Evolutionary conservation across 441 rosid species (phyloP).

Genomic region (Eutrema salsugineum): DNA sequence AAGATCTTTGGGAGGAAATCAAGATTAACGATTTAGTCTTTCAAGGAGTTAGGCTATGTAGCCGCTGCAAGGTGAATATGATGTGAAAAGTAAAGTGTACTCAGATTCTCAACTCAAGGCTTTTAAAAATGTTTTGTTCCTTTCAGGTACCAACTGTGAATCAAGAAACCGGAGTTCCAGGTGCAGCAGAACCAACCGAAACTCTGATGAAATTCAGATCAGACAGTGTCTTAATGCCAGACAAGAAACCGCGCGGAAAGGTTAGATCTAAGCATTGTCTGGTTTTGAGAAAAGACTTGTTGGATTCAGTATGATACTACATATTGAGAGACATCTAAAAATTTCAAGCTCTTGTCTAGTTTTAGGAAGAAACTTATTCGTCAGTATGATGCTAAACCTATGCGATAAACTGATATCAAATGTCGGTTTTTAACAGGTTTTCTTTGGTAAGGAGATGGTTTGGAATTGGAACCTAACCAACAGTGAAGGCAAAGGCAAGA

Average conservation of each 20-base stretch:
- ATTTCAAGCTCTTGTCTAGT: background rate
- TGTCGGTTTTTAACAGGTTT: slow-evolving; percentile 41
- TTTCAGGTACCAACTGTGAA: slow-evolving; percentile 65
- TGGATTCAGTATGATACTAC: background rate
- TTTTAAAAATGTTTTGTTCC: background rate
- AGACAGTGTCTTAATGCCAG: slow-evolving; percentile 62
- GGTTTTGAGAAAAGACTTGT: background rate
- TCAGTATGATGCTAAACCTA: background rate
- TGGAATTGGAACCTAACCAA: slow-evolving; percentile 53
- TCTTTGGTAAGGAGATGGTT: slow-evolving; percentile 79
- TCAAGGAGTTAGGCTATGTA: slow-evolving; percentile 65
- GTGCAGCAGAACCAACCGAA: slow-evolving; percentile 56
- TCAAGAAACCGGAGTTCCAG: slow-evolving; percentile 64
- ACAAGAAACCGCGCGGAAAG: slow-evolving; percentile 57
- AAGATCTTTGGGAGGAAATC: slow-evolving; percentile 78
- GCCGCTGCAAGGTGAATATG: slow-evolving; percentile 72
- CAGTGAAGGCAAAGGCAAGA: slow-evolving; percentile 33
- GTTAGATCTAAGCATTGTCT: slow-evolving; percentile 30
- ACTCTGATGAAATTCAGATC: slow-evolving; percentile 63
- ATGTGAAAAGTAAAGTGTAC: background rate
- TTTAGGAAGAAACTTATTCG: background rate
- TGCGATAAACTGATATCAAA: background rate
- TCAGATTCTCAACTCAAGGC: background rate
- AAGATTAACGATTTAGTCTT: slow-evolving; percentile 48
- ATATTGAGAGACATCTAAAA: background rate